Conservation (phyloP, 2,329 filamentous ascomycete genomes). For the Sclerotinia spermophila region DNA sequence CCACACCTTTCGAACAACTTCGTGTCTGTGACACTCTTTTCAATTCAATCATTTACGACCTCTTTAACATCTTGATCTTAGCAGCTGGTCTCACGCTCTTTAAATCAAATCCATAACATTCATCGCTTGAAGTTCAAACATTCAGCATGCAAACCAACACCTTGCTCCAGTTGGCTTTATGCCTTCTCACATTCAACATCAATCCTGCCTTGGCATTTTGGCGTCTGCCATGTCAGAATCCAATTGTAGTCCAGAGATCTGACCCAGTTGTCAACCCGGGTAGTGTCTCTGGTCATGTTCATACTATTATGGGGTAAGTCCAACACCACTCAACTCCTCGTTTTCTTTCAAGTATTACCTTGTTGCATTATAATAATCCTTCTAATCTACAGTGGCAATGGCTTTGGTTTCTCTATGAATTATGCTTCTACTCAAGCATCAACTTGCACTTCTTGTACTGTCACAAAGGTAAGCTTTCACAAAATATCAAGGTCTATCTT, state of each 20-base stretch:
- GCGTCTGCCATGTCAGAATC: constrained; percentile 40
- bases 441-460: constrained; percentile 60
- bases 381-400: constrained; percentile 39
- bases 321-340: background rate
- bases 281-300: constrained; percentile 51
- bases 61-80: background rate
- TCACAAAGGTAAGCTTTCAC: constrained; percentile 43
- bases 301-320: constrained; percentile 56
- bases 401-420: constrained; percentile 53
- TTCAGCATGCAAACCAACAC: background rate
- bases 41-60: background rate
- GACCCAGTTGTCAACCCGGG: constrained; percentile 60
- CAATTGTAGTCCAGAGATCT: constrained; percentile 47
- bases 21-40: constrained; percentile 4
- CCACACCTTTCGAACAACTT: background rate
- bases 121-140: background rate
- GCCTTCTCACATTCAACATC: constrained; percentile 5
- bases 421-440: constrained; percentile 51
- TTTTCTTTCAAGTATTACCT: rapidly evolving
- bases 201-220: constrained; percentile 43
- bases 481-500: background rate
- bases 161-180: constrained; percentile 6
- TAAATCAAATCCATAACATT: background rate
- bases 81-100: constrained; percentile 5
- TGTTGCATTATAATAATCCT: background rate